phyloP scores from a whole-genome alignment of 2,329 filamentous ascomycete genomes.

The Fusarium hostae region DNA sequence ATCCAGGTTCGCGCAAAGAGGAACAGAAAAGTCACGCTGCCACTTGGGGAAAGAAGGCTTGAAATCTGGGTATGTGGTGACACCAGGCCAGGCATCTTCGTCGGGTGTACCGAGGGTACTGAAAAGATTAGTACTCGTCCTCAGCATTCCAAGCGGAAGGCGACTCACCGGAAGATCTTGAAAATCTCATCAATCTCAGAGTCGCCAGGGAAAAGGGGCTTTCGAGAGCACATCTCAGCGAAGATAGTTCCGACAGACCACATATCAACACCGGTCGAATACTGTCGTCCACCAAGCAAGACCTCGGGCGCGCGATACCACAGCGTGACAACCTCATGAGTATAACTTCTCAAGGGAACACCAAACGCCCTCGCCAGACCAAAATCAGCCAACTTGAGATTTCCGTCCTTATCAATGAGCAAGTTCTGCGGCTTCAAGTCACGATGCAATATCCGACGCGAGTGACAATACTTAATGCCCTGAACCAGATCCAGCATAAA shows the following conservation, averaged over 20 bases:
- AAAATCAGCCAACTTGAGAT: conserved; percentile 91
- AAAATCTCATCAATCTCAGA: conserved; percentile 67
- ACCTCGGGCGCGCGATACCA: conserved; percentile 96
- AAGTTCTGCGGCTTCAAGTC: conserved; percentile 93
- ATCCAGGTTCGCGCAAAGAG: conserved; percentile 79
- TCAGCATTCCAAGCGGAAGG: background rate
- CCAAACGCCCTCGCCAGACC: conserved; percentile 90
- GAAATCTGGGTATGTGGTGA: conserved; percentile 93
- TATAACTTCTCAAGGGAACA: conserved; percentile 90
- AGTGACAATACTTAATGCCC: conserved; percentile 88
- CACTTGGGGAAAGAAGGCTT: conserved; percentile 94
- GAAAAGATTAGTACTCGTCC: background rate
- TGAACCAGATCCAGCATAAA: conserved; percentile 91
- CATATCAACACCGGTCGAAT: conserved; percentile 95
- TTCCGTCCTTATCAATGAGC: conserved; percentile 85
- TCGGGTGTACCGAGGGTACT: conserved; percentile 85
- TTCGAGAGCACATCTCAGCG: conserved; percentile 94
- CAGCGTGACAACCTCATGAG: conserved; percentile 92
- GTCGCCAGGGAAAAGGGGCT: conserved; percentile 91
- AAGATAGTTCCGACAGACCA: conserved; percentile 96
- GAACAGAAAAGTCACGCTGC: conserved; percentile 73
- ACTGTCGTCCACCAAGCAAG: conserved; percentile 87
- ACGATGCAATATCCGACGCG: conserved; percentile 86
- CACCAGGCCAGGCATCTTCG: conserved; percentile 86
- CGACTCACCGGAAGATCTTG: conserved; percentile 75